phyloP scores from a whole-genome alignment of 2,329 filamentous ascomycete genomes.

The Sporothrix schenckii region DNA sequence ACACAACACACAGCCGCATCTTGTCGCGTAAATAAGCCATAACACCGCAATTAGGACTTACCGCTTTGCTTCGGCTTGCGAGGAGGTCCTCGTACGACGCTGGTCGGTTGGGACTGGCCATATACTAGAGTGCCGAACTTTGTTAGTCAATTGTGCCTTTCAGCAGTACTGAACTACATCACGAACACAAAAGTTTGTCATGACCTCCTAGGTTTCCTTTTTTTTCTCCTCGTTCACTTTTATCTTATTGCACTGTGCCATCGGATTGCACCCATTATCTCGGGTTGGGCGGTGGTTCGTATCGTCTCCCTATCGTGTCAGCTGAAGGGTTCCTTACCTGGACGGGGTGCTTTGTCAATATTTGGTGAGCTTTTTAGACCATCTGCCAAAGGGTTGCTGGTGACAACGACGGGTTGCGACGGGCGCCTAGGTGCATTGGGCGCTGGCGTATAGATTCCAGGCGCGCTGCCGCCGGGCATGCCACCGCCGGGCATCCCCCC shows the following conservation, averaged over 20 bases:
- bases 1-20: not conserved
- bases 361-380: slow-evolving; percentile 46
- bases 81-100: slow-evolving; percentile 54
- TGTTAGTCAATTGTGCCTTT: not conserved
- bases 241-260: slow-evolving; percentile 36
- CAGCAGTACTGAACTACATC: not conserved
- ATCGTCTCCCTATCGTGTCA: slow-evolving; percentile 4
- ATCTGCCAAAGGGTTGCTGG: not conserved
- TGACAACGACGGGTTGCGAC: slow-evolving; percentile 40
- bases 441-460: not conserved
- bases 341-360: slow-evolving; percentile 47
- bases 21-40: not conserved
- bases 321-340: not conserved
- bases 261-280: not conserved
- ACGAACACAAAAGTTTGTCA: slow-evolving; percentile 43
- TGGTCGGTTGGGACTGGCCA: not conserved
- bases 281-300: not conserved
- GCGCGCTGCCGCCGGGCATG: not conserved
- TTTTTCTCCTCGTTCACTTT: slow-evolving; percentile 25
- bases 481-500: not conserved
- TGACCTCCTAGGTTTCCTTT: not conserved
- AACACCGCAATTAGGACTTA: slow-evolving; percentile 44
- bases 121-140: slow-evolving; percentile 3
- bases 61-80: slow-evolving; percentile 64
- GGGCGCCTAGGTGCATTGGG: slow-evolving; percentile 39